Base-by-base conservation (phyloP, 2,329 filamentous ascomycete genomes). In the Scolecobasidium constrictum region DNA sequence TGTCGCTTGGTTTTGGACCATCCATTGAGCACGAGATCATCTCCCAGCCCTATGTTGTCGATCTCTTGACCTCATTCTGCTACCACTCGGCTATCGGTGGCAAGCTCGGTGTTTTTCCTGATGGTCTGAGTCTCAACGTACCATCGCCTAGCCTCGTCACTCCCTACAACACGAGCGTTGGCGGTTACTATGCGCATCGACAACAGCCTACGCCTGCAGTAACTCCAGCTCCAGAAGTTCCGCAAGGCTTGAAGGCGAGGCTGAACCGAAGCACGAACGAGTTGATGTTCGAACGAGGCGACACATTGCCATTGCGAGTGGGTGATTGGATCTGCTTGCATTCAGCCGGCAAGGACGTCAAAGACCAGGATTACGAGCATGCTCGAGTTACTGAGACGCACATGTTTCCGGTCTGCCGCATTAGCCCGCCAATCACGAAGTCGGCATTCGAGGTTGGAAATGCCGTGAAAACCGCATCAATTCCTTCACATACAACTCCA, bases 11-110 rank as follows among this genome's bases (percentile, higher is more conserved):
- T 0, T 81, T 94, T 53, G 88, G 87, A 0, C 83, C 85, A 2
- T 86, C 78, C 52, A 77, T 94, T 44, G 87, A 95, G 56, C 78
- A 88, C 55, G 86, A 94, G 54, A 83, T 95, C 17, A 55, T 83
- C 19, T 75, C 76, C 11, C 83, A 88, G 55, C 85, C 86, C 2
- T 77, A 79, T 44, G 86, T 94, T 1, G 83, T 94, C 11, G 88
- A 95, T 55, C 68, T 95, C 2, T 71, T 95, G 1, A 63, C 93
- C 37, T 88, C 78, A 58, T 84, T 95, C 55, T 88, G 86, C 57
- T 92, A 87, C 54, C 56, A 65, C 18, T 17, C 20, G 6, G 39
- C 31, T 13, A n/a, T n/a, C 19, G 15, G 18, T 33, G 44, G 39
- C 4, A 42, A 37, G 18, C 35, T 39, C 4, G 35, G 16, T 20